These are phyloP conservation scores for Malus asiatica DNA, from an alignment of 306 rosid species.

Conservation along the genomic window DNA sequence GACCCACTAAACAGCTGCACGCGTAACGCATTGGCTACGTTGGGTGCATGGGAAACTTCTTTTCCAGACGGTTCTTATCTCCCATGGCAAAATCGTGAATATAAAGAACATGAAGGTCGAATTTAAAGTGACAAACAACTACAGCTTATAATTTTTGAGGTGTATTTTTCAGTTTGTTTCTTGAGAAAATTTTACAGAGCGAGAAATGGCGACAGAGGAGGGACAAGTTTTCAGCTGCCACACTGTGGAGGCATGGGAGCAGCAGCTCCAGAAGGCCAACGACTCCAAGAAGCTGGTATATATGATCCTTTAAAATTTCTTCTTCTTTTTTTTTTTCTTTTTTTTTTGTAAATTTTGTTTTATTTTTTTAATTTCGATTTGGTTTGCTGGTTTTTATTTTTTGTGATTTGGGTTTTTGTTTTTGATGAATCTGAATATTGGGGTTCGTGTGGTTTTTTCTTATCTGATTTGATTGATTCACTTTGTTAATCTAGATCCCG, in stretches of 20 bases:
- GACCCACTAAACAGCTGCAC: background rate
- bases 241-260: conserved; percentile 58
- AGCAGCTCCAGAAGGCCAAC: conserved; percentile 51
- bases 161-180: background rate
- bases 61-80: background rate
- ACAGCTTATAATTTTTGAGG: background rate
- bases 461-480: background rate
- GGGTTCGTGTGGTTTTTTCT: conserved; percentile 9
- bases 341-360: background rate
- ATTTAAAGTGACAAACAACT: background rate
- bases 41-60: conserved; percentile 8
- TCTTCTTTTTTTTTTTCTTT: too few relatives aligned
- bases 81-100: conserved; percentile 36
- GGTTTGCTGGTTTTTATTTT: background rate
- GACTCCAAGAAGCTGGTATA: conserved; percentile 55
- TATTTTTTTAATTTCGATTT: background rate
- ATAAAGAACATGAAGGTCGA: background rate
- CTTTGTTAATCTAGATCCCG: background rate
- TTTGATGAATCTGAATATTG: conserved; percentile 9
- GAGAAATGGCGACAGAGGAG: conserved; percentile 39
- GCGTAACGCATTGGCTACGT: background rate
- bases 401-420: background rate
- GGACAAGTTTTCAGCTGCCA: conserved; percentile 65
- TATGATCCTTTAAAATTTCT: background rate
- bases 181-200: background rate